Base-by-base conservation (phyloP, 2,329 filamentous ascomycete species). In the Alternaria sp. region DNA sequence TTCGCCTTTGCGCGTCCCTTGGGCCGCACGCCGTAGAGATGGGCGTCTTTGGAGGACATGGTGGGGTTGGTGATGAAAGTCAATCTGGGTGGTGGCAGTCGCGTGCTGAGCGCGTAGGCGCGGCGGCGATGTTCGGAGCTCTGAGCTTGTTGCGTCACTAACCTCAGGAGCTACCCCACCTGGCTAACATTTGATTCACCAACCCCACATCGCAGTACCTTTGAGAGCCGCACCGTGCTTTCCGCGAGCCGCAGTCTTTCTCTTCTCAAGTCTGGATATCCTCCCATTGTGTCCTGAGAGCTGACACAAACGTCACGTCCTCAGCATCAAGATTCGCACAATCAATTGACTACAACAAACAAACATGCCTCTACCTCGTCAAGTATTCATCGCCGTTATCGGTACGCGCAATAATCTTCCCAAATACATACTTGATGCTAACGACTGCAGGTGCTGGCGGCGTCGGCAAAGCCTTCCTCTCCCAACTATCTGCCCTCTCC, bases 391-490 rank as follows among this genome's bases (percentile, higher is more conserved):
- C 55, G 83, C 82, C 71, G 79, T 85, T 68, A 79, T 85, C 68
- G 83, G 81, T 83, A 19, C 59, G 71, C 67, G 25, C 40, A 47
- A 36, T 13, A 26, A 10, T 30, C 11, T 45, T 32, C 19, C 21
- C 28, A 28, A 4, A 51, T 51, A 21, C 5, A 46, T 36, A 62
- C 45, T 40, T 51, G 65, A 66, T 25, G 65, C 59, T 62, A 32
- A 64, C 19, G 21, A 36, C 44, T 11, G 11, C 76, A 96, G 94
- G 96, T 76, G 92, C 91, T 73, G 96, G 96, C 72, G 95, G 95
- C 69, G 96, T 98, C 66, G 96, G 96, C 76, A 94, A 94, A 81
- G 89, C 89, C 82, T 97, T 98, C 85, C 88, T 98, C 67, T 85
- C 86, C 70, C 96, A 98, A 82, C 89, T 98, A 62, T 85, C 90